phyloP scores from a whole-genome alignment of 345 rosid genomes.

The Durio zibethinus region DNA sequence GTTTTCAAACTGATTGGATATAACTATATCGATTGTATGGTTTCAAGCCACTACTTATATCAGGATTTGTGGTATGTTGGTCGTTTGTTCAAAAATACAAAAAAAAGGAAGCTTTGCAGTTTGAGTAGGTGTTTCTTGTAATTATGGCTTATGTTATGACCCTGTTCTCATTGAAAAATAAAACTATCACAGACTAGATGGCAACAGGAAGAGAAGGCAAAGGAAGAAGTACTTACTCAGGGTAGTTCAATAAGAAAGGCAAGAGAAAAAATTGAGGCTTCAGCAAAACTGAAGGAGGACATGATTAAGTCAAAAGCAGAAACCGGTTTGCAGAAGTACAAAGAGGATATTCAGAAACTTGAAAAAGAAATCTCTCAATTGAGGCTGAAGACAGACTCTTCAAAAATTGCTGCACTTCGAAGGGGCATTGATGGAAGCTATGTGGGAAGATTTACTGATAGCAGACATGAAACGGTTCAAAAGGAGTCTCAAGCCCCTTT shows the following conservation, averaged over 20 bases:
- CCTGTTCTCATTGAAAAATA: conserved; percentile 30
- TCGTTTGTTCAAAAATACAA: conserved; percentile 19
- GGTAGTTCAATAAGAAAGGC: conserved; percentile 44
- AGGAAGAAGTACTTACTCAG: conserved; percentile 45
- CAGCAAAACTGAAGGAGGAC: conserved; percentile 48
- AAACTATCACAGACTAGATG: conserved; percentile 68
- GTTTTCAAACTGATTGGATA: conserved; percentile 6
- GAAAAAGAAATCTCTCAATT: conserved; percentile 58
- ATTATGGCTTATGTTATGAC: conserved; percentile 18
- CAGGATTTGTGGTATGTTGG: conserved; percentile 16
- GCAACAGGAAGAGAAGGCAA: conserved; percentile 66
- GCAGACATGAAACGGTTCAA: conserved; percentile 16
- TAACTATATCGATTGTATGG: conserved; percentile 12
- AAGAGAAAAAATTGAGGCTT: conserved; percentile 46
- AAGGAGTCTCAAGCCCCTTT: conserved; percentile 29
- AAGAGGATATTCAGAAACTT: conserved; percentile 52
- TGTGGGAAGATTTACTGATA: conserved; percentile 34
- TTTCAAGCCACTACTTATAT: conserved; percentile 8
- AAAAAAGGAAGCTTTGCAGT: background rate
- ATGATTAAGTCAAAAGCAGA: conserved; percentile 50
- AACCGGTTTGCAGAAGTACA: conserved; percentile 38
- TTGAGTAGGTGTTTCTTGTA: conserved; percentile 15
- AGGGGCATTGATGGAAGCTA: conserved; percentile 53
- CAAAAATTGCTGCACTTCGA: conserved; percentile 62
- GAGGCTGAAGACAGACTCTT: conserved; percentile 58